These are phyloP conservation scores for Boletus huronensis DNA, from an alignment of 768 basidiomycete species.

Conservation along the genomic window DNA sequence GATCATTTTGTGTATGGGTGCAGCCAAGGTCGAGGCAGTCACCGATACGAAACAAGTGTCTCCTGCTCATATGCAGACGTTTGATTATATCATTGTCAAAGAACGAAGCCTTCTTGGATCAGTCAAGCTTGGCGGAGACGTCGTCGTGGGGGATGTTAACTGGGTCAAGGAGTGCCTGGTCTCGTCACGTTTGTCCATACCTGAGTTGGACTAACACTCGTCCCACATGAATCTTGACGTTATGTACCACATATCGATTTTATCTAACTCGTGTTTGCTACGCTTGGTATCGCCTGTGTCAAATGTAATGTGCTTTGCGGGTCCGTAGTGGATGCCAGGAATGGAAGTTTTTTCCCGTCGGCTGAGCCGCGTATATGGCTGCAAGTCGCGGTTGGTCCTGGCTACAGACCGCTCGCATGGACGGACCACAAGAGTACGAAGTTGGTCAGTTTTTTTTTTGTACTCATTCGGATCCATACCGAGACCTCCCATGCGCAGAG, in stretches of 20 bases:
- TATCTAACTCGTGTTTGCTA: background rate
- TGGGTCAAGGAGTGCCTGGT: constrained; percentile 83
- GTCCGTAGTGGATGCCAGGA: background rate
- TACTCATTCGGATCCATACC: background rate
- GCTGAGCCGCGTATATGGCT: background rate
- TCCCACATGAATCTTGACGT: background rate
- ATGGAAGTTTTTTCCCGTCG: constrained; percentile 18
- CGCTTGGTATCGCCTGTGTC: background rate
- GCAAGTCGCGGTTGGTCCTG: constrained; percentile 3
- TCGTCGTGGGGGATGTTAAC: constrained; percentile 47
- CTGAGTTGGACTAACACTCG: constrained; percentile 12
- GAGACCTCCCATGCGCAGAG: constrained; percentile 37
- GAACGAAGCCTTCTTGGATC: constrained; percentile 33
- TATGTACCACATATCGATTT: constrained; percentile 4
- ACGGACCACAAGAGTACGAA: constrained; percentile 54
- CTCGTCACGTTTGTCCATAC: constrained; percentile 49
- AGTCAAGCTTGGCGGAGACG: constrained; percentile 27
- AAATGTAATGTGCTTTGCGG: constrained; percentile 8
- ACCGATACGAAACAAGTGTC: constrained; percentile 38
- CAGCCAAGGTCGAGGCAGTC: constrained; percentile 63
- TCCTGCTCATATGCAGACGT: constrained; percentile 30
- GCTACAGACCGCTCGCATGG: constrained; percentile 32
- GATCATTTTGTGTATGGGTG: constrained; percentile 79
- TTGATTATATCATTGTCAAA: constrained; percentile 63
- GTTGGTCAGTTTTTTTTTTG: constrained; percentile 48